Percentiles rank a stretch among this genome's conserved stretches.
These are phyloP conservation scores for Cicer judaicum DNA, from an alignment of 306 rosid genomes.

Conservation along the genomic window DNA sequence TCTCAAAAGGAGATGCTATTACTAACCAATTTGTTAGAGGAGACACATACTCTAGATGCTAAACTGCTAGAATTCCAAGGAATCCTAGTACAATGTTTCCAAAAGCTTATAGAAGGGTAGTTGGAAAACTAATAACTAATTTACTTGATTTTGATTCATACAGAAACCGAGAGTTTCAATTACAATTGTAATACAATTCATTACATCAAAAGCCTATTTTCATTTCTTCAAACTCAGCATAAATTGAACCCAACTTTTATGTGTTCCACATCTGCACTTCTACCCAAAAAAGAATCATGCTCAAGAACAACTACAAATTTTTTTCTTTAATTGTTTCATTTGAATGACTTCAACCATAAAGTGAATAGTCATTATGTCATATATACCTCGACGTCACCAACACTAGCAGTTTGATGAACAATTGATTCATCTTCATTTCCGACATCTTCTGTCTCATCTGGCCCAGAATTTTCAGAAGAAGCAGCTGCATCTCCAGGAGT, in stretches of 20 bases:
- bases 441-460: conserved; percentile 77
- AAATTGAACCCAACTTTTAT: conserved; percentile 20
- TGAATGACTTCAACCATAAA: conserved; percentile 33
- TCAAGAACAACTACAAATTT: conserved; percentile 20
- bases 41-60: conserved; percentile 4
- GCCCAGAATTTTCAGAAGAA: conserved; percentile 67
- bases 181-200: conserved; percentile 15
- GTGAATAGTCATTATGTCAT: conserved; percentile 16
- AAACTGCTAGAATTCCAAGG: conserved; percentile 6
- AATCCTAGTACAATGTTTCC: not conserved
- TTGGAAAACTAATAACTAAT: not conserved
- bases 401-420: conserved; percentile 95
- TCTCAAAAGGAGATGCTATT: not conserved
- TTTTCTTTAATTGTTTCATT: not conserved
- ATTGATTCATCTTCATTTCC: conserved; percentile 93
- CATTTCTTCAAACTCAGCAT: conserved; percentile 18
- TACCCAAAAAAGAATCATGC: not conserved
- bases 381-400: conserved; percentile 89
- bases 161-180: not conserved
- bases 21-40: not conserved
- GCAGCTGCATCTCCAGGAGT: conserved; percentile 69
- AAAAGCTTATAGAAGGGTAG: not conserved
- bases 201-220: conserved; percentile 17
- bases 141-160: conserved; percentile 24
- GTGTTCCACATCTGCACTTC: conserved; percentile 16